Percentiles rank a stretch among this genome's conserved stretches.
Evolutionary conservation across 2,329 filamentous ascomycete genomes (phyloP).

Genomic region (Clarireedia paspali): DNA sequence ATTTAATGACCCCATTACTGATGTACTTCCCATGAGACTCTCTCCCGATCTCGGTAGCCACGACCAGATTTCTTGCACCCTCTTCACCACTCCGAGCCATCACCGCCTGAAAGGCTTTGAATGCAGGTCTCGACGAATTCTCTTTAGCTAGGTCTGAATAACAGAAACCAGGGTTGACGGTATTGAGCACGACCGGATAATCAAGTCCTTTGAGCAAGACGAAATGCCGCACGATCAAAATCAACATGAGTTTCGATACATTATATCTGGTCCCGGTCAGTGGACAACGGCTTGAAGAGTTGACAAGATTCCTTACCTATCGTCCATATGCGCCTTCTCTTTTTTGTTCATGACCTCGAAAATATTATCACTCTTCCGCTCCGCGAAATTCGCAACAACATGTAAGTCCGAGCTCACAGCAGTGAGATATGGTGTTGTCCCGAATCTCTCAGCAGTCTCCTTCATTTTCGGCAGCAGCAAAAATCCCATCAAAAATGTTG

Average conservation of each 20-base stretch:
- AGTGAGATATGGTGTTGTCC: neutral
- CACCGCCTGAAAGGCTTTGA: neutral
- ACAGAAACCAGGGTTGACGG: conserved; percentile 46
- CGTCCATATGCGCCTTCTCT: neutral
- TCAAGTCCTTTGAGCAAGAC: conserved; percentile 23
- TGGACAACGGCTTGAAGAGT: conserved; percentile 4
- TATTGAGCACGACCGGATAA: conserved; percentile 38
- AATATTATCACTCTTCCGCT: neutral
- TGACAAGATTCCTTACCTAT: neutral
- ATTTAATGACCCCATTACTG: conserved; percentile 24
- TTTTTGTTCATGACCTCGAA: conserved; percentile 4
- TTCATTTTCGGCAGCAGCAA: conserved; percentile 37
- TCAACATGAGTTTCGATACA: conserved; percentile 39
- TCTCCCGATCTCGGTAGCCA: conserved; percentile 32
- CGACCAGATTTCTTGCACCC: conserved; percentile 36
- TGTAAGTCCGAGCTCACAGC: conserved; percentile 11
- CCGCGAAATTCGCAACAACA: neutral
- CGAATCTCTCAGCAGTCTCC: conserved; percentile 22
- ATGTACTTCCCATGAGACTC: conserved; percentile 42
- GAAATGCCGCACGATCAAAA: conserved; percentile 36
- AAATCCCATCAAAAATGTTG: conserved; percentile 38
- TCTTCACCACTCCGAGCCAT: conserved; percentile 37
- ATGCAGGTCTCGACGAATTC: fast-evolving
- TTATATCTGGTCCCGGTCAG: conserved; percentile 30
- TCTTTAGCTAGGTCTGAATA: conserved; percentile 39